Percentiles rank a stretch among this genome's conserved stretches.
Conservation (phyloP, 1,139 yeast species). For the Suhomyces choctaworum region DNA sequence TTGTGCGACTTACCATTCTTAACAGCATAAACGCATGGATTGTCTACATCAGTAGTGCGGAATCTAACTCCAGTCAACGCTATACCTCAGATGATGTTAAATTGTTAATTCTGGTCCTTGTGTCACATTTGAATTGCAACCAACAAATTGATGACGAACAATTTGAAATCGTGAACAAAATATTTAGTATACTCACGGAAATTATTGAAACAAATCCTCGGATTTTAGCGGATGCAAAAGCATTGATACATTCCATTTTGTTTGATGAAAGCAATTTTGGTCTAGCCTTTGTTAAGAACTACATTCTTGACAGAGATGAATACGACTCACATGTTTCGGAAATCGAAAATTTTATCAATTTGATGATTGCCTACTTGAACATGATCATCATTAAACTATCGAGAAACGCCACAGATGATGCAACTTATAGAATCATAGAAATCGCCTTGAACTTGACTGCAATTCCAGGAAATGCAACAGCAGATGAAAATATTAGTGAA, state of each 20-base stretch:
- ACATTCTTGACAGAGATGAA: slow-evolving; percentile 23
- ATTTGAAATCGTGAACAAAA: slow-evolving; percentile 26
- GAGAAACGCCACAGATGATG: slow-evolving; percentile 42
- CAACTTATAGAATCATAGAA: slow-evolving; percentile 42
- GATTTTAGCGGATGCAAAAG: slow-evolving; percentile 33
- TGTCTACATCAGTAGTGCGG: slow-evolving; percentile 34
- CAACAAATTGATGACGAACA: slow-evolving; percentile 8
- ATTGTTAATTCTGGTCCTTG: slow-evolving; percentile 20
- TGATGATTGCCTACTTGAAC: slow-evolving; percentile 55
- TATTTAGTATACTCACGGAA: slow-evolving; percentile 44
- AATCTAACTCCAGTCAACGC: slow-evolving; percentile 36
- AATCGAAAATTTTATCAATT: slow-evolving; percentile 48
- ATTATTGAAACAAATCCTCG: slow-evolving; percentile 48
- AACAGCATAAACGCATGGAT: slow-evolving; percentile 39
- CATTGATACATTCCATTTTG: slow-evolving; percentile 25
- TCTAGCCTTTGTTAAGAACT: slow-evolving; percentile 25
- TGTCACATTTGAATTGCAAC: slow-evolving; percentile 22
- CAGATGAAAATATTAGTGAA: slow-evolving; percentile 68
- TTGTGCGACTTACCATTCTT: slow-evolving; percentile 24
- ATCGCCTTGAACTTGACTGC: slow-evolving; percentile 59
- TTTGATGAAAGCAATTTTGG: slow-evolving; percentile 47
- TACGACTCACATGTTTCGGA: slow-evolving; percentile 42
- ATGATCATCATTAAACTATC: slow-evolving; percentile 52
- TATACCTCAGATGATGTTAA: slow-evolving; percentile 26
- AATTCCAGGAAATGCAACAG: slow-evolving; percentile 59